Conservation (phyloP, 306 rosid species). For the Quercus berberidifolia region DNA sequence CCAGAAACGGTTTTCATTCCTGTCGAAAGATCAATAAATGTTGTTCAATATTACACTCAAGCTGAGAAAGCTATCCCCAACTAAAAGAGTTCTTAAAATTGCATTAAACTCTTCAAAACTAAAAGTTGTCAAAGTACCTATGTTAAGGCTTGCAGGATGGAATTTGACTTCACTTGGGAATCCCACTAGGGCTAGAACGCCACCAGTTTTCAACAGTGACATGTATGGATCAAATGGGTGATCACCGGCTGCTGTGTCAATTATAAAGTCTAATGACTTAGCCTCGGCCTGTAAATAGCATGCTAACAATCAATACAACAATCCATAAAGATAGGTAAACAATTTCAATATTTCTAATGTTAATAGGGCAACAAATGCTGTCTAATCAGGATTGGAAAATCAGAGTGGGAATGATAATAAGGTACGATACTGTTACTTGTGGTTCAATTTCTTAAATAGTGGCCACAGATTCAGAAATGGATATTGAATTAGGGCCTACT, state of each 20-base stretch:
- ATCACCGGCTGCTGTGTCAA: constrained; percentile 84
- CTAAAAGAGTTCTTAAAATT: not conserved
- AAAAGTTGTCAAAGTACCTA: constrained; percentile 40
- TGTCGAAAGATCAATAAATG: constrained; percentile 21
- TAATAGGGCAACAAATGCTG: too few species aligned
- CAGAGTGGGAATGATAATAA: too few species aligned
- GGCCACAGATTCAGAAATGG: too few species aligned
- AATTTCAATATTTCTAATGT: too few species aligned
- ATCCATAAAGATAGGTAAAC: too few species aligned
- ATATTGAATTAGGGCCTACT: too few species aligned
- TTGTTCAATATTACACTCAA: not conserved
- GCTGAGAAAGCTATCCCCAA: not conserved
- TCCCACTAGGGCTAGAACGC: constrained; percentile 59
- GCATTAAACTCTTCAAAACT: not conserved
- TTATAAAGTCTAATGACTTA: constrained; percentile 61
- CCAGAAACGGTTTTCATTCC: constrained; percentile 63
- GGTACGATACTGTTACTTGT: too few species aligned
- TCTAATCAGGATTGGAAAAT: too few species aligned
- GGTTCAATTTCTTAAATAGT: too few species aligned
- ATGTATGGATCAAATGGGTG: constrained; percentile 80
- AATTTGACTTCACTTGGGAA: constrained; percentile 69
- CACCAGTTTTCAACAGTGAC: constrained; percentile 58
- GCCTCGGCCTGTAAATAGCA: constrained; percentile 45
- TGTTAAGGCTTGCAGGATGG: constrained; percentile 54
- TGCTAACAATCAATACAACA: constrained; percentile 4